These are phyloP conservation scores for Canavalia gladiata DNA, from an alignment of 306 rosid genomes.

Conservation along the genomic window DNA sequence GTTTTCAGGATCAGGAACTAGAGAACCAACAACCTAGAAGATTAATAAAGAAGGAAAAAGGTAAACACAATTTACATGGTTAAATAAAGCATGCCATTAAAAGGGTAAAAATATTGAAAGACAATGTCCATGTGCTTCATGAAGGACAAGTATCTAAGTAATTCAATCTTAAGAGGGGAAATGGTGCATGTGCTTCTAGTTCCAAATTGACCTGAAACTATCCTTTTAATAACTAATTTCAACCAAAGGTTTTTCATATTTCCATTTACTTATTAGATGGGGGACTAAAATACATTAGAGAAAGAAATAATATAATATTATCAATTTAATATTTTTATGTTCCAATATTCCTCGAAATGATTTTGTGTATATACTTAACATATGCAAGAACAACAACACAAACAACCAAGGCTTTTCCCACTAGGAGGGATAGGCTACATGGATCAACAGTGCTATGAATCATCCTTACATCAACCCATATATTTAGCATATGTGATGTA, in stretches of 20 bases:
- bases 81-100: not conserved
- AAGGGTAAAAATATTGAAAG: not conserved
- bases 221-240: not conserved
- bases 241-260: not conserved
- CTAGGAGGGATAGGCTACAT: not conserved
- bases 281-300: not conserved
- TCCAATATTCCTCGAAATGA: conserved; percentile 26
- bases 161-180: conserved; percentile 4
- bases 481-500: not conserved
- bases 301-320: not conserved
- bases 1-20: conserved; percentile 72
- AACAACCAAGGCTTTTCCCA: not conserved
- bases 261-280: not conserved
- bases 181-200: not conserved
- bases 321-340: not conserved
- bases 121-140: not conserved
- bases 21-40: conserved; percentile 64
- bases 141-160: not conserved
- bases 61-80: conserved; percentile 18
- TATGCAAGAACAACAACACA: not conserved
- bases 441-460: not conserved
- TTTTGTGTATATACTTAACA: not conserved
- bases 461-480: not conserved
- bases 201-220: conserved; percentile 1
- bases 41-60: conserved; percentile 19